Evolutionary conservation across 345 rosid genomes (phyloP), one percentile per base, ranked within the genome.

Genomic region (Hirschfeldia incana): DNA sequence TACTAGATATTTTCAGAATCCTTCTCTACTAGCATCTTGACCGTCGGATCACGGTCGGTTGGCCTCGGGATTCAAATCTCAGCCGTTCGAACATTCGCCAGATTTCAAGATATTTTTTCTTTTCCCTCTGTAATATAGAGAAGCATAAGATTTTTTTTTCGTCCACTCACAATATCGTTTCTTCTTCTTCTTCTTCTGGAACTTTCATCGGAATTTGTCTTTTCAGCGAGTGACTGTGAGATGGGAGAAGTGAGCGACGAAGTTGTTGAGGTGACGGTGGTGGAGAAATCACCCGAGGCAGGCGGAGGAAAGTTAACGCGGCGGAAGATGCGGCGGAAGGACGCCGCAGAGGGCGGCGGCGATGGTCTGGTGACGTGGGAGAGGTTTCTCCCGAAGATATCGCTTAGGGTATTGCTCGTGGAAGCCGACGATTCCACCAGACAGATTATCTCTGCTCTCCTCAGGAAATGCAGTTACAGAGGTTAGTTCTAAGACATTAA

Each of bases 401-500:
- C 80, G 1, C 83, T 93, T 11, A 87, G 92, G 65, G 96, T 95
- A 17, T 81, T 95, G 85, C 85, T 95, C 1, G 94, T 93, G 3
- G 99, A 95, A 84, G 91, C 97, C 27, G 99, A 95, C 72, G 99
- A 93, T 82, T 95, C 96, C 0, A 95, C 99, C 8, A 83, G 99
- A 65, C 98, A 95, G 84, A 91, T 95, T 57, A 80, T 95, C 12
- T 58, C 94, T 49, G 97, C 96, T 66, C 92, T 95, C 53, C 93
- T 95, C 30, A 83, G 92, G 85, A 95, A 91, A 86, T 93, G 97
- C 76, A 84, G 90, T 70, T 95, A 91, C 81, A 85, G 74, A 83
- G 99, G 99, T 95, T 53, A 27, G 90, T 84, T 72, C 65, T 29
- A 16, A 29, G 53, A 46, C 53, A 46, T 10, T 21, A 21, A 21